Percentiles rank a stretch among this genome's conserved stretches.
Evolutionary conservation across 306 rosid species (phyloP).

Genomic region (Fragaria ananassa): DNA sequence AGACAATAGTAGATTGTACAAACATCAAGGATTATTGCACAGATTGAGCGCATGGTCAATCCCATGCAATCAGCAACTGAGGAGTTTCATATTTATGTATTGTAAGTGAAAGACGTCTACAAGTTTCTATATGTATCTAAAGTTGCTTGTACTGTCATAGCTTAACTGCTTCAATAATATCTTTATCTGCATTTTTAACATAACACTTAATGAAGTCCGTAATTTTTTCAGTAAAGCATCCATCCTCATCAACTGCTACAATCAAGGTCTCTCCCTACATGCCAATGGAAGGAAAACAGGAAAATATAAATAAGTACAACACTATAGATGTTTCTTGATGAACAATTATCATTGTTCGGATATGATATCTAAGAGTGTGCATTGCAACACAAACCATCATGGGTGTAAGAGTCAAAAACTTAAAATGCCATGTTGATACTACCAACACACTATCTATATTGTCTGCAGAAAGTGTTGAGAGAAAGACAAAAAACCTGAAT

Average conservation of each 20-base stretch:
- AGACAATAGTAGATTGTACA: background rate
- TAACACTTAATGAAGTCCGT: conserved; percentile 69
- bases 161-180: conserved; percentile 81
- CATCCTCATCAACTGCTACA: conserved; percentile 98
- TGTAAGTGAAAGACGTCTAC: background rate
- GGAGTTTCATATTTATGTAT: background rate
- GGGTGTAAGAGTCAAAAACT: background rate
- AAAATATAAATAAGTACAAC: background rate
- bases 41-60: background rate
- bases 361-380: background rate
- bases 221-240: conserved; percentile 76
- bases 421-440: background rate
- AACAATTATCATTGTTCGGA: background rate
- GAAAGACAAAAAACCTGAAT: background rate
- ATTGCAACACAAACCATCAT: background rate
- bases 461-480: background rate
- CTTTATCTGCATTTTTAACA: conserved; percentile 86
- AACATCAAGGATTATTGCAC: background rate
- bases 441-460: background rate
- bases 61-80: background rate
- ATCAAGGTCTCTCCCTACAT: conserved; percentile 71
- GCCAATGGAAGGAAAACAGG: conserved; percentile 18
- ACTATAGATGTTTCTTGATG: background rate
- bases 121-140: background rate
- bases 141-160: conserved; percentile 26